Percentiles rank a stretch among this genome's conserved stretches.
These are phyloP conservation scores for Berberis vulgaris DNA, from an alignment of 164 flowering plant species.

Conservation along the genomic window DNA sequence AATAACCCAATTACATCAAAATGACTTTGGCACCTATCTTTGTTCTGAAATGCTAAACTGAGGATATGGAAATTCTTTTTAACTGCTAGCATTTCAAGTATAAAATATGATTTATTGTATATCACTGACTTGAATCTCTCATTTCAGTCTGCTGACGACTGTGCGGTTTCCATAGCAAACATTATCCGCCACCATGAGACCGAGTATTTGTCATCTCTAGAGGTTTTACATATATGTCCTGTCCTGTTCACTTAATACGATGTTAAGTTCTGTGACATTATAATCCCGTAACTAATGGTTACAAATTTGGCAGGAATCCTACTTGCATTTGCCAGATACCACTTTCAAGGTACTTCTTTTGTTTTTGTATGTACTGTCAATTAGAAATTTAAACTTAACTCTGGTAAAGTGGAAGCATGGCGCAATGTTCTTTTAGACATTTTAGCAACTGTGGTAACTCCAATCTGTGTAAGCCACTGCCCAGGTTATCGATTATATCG, in stretches of 20 bases:
- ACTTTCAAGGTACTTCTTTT: slow-evolving; percentile 74
- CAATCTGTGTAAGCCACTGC: too few relatives aligned
- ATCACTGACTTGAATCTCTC: slow-evolving; percentile 8
- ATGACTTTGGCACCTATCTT: too few relatives aligned
- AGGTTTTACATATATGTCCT: slow-evolving; percentile 32
- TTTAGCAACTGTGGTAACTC: too few relatives aligned
- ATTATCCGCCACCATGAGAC: slow-evolving; percentile 91
- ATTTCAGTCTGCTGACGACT: slow-evolving; percentile 78
- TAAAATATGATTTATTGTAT: not conserved
- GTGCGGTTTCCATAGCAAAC: slow-evolving; percentile 50
- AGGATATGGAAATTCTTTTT: not conserved
- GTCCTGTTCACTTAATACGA: not conserved
- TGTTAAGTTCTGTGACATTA: not conserved
- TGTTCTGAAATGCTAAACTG: not conserved
- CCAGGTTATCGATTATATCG: too few relatives aligned
- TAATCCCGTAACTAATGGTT: slow-evolving; percentile 17
- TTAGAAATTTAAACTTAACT: not conserved
- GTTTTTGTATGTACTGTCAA: not conserved
- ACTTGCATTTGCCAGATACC: slow-evolving; percentile 82
- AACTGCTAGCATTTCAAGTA: not conserved
- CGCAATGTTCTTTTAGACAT: too few relatives aligned
- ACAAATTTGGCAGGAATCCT: slow-evolving; percentile 53
- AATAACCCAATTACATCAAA: too few relatives aligned
- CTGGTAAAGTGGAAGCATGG: not conserved
- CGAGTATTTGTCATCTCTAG: slow-evolving; percentile 79